These are phyloP conservation scores for Hypoxylon subgilvum DNA, from an alignment of 495 filamentous ascomycete species.

Conservation along the genomic window DNA sequence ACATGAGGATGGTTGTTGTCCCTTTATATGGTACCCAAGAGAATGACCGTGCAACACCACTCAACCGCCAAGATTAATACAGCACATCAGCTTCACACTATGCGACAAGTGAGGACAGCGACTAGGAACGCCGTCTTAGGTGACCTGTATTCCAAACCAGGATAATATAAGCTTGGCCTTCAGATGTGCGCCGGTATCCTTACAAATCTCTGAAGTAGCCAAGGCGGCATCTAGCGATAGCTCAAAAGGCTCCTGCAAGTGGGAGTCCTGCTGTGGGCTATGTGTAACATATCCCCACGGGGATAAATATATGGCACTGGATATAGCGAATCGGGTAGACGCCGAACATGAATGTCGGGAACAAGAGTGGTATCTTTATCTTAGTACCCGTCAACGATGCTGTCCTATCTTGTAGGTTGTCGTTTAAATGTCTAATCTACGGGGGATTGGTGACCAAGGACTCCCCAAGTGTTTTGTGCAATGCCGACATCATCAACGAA, in stretches of 20 bases:
- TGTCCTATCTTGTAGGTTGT: constrained; percentile 3
- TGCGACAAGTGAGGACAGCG: neutral
- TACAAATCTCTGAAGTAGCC: neutral
- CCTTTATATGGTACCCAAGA: no score
- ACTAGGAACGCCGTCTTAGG: neutral
- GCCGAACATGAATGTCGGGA: neutral
- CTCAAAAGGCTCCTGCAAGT: no score
- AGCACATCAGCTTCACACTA: neutral
- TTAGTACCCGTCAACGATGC: constrained; percentile 10
- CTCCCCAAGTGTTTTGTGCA: no score
- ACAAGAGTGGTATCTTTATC: neutral
- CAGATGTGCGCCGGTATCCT: neutral
- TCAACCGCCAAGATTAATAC: no score
- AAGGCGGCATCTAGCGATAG: neutral
- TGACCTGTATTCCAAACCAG: neutral
- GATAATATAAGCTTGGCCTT: constrained; percentile 11
- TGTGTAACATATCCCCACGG: constrained; percentile 6
- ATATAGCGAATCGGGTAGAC: constrained; percentile 8
- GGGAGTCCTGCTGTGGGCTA: neutral
- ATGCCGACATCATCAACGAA: neutral
- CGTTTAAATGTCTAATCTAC: constrained; percentile 7
- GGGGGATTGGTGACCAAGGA: no score
- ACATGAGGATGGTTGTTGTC: no score
- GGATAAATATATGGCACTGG: neutral
- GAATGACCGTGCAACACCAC: no score